Evolutionary conservation across 192 early-diverging fungal species (phyloP).

Genomic region (Podila minutissima): DNA sequence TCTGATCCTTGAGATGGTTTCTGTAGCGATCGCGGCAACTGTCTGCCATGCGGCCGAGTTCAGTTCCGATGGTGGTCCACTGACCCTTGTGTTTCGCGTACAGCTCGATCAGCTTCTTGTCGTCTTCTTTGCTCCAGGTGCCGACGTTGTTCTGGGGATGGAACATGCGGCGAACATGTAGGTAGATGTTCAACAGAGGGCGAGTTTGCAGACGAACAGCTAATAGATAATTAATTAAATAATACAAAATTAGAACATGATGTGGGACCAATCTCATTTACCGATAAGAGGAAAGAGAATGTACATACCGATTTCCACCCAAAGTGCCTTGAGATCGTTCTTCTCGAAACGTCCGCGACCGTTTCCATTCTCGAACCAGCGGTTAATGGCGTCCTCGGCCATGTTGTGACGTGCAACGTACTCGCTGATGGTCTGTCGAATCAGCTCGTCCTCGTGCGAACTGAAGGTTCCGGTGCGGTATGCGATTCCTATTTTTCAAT

Average conservation of each 20-base stretch:
- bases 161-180: slow-evolving; percentile 51
- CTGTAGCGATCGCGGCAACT: slow-evolving; percentile 52
- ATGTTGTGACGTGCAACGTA: slow-evolving; percentile 42
- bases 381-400: slow-evolving; percentile 43
- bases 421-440: slow-evolving; percentile 36
- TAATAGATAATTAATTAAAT: background rate
- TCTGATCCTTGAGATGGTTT: slow-evolving; percentile 42
- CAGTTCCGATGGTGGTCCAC: slow-evolving; percentile 52
- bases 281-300: too few species aligned
- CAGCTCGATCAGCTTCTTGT: slow-evolving; percentile 41
- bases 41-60: slow-evolving; percentile 48
- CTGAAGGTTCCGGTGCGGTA: slow-evolving; percentile 48
- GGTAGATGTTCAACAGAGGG: slow-evolving; percentile 44
- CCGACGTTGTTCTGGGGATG: slow-evolving; percentile 52
- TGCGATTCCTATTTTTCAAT: slow-evolving; percentile 14
- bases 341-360: slow-evolving; percentile 49
- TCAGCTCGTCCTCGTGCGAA: slow-evolving; percentile 42
- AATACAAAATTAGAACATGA: background rate
- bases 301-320: slow-evolving; percentile 47
- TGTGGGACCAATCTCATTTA: background rate
- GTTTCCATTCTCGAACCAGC: slow-evolving; percentile 47
- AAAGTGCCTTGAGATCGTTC: slow-evolving; percentile 45
- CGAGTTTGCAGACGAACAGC: slow-evolving; percentile 39
- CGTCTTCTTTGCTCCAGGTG: slow-evolving; percentile 53
- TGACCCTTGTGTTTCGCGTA: slow-evolving; percentile 38